Conservation (phyloP, 2,329 filamentous ascomycete genomes). For the Cercospora berteroae region DNA sequence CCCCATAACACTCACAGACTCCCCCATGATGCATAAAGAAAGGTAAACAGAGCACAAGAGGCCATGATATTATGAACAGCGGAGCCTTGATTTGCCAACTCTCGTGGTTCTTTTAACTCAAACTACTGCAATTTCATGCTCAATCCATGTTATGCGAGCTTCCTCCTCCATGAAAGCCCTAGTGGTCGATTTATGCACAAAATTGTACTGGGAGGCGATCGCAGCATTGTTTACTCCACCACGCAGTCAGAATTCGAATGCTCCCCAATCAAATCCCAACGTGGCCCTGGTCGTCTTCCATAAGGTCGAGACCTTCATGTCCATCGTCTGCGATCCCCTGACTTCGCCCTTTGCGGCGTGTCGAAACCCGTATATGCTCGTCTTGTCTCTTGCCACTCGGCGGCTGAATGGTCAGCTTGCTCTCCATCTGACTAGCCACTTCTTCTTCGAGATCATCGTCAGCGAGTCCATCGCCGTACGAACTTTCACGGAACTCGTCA, state of each 20-base stretch:
- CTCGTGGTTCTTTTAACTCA: not conserved
- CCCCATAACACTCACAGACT: not conserved
- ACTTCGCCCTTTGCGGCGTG: conserved; percentile 21
- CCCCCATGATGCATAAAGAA: not conserved
- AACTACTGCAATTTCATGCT: not conserved
- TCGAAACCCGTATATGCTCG: conserved; percentile 27
- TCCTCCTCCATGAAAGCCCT: not conserved
- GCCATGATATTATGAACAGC: not conserved
- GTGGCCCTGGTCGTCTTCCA: conserved; percentile 17
- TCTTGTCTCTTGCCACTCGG: conserved; percentile 15
- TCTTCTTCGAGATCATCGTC: conserved; percentile 24
- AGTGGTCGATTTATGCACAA: not conserved
- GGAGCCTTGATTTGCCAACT: not conserved
- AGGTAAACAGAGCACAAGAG: not conserved
- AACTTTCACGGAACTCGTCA: conserved; percentile 14
- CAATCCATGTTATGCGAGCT: not conserved
- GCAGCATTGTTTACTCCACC: not conserved
- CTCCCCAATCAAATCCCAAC: not conserved
- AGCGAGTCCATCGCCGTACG: not conserved
- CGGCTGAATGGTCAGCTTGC: conserved; percentile 28
- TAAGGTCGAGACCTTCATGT: conserved; percentile 13
- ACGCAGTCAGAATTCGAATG: not conserved
- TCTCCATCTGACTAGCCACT: conserved; percentile 29
- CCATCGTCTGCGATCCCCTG: not conserved
- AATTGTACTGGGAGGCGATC: not conserved